Conservation (phyloP, 768 basidiomycete species). For the Suillus fuscotomentosus region DNA sequence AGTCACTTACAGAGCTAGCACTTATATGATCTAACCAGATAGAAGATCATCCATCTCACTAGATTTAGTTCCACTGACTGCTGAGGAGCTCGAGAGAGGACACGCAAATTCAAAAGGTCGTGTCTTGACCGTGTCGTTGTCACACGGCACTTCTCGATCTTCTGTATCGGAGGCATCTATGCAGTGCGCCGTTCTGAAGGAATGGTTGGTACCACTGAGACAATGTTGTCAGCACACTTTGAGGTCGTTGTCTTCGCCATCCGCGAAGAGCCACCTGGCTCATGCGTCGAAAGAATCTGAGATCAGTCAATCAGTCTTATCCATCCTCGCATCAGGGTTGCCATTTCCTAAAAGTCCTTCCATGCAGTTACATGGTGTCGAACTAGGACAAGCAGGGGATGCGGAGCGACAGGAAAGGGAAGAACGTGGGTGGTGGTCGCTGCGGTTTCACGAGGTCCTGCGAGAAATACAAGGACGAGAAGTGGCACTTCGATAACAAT, state of each 20-base stretch:
- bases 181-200: conserved; percentile 11
- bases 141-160: conserved; percentile 12
- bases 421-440: conserved; percentile 73
- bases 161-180: neutral
- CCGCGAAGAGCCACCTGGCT: conserved; percentile 23
- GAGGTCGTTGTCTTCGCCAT: conserved; percentile 37
- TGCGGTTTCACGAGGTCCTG: conserved; percentile 63
- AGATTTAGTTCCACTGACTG: conserved; percentile 49
- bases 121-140: conserved; percentile 36
- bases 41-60: conserved; percentile 37
- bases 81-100: conserved; percentile 37
- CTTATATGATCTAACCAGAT: conserved; percentile 17
- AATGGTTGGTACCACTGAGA: conserved; percentile 53
- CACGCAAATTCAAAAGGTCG: conserved; percentile 31
- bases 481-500: neutral
- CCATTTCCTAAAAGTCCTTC: conserved; percentile 78
- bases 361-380: conserved; percentile 43
- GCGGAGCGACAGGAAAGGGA: conserved; percentile 52
- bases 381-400: conserved; percentile 26
- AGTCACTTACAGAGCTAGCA: neutral
- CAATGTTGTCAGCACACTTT: conserved; percentile 50
- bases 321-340: conserved; percentile 42
- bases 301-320: conserved; percentile 33
- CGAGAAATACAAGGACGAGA: conserved; percentile 46
- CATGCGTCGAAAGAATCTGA: conserved; percentile 29